These are phyloP conservation scores for Neurospora sp. DNA, from an alignment of 495 filamentous ascomycete species.

Conservation along the genomic window DNA sequence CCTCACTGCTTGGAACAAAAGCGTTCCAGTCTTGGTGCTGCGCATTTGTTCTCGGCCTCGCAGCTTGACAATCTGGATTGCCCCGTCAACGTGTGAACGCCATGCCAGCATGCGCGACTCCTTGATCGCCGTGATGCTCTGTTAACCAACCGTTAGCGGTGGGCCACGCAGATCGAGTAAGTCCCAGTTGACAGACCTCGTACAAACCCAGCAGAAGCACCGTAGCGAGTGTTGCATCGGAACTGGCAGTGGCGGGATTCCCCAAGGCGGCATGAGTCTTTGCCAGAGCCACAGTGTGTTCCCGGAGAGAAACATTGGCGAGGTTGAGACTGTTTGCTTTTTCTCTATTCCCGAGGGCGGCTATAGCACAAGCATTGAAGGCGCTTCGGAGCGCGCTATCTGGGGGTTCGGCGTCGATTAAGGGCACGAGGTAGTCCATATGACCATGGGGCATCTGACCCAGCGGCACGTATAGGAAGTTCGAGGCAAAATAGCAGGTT, in stretches of 20 bases:
- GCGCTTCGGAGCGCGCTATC: slow-evolving; percentile 43
- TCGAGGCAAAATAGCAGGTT: slow-evolving; percentile 42
- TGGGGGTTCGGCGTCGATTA: slow-evolving; percentile 36
- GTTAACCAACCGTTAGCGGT: slow-evolving; percentile 11
- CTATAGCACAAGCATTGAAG: slow-evolving; percentile 51
- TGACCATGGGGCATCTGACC: slow-evolving; percentile 34
- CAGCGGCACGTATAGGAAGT: slow-evolving; percentile 44
- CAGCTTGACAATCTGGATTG: slow-evolving; percentile 39
- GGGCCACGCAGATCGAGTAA: neutral
- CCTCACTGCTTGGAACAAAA: slow-evolving; percentile 39
- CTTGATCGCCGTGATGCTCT: slow-evolving; percentile 36
- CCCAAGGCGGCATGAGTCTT: slow-evolving; percentile 45
- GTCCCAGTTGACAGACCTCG: slow-evolving; percentile 6
- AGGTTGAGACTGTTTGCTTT: slow-evolving; percentile 22
- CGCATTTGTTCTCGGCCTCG: slow-evolving; percentile 40
- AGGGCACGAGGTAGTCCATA: slow-evolving; percentile 46
- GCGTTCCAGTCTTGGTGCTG: slow-evolving; percentile 32
- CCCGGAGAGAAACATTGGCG: slow-evolving; percentile 28
- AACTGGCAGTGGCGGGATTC: slow-evolving; percentile 24
- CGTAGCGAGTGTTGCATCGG: slow-evolving; percentile 18
- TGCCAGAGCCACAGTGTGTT: slow-evolving; percentile 42
- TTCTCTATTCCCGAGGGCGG: slow-evolving; percentile 35
- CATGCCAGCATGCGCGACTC: slow-evolving; percentile 38
- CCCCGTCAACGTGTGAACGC: slow-evolving; percentile 44
- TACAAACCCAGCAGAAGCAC: slow-evolving; percentile 19